A percentile compares a stretch with the other conserved stretches of the same genome.
phyloP scores from a whole-genome alignment of 352 stramenopile species.

The Globisporangium canariense region DNA sequence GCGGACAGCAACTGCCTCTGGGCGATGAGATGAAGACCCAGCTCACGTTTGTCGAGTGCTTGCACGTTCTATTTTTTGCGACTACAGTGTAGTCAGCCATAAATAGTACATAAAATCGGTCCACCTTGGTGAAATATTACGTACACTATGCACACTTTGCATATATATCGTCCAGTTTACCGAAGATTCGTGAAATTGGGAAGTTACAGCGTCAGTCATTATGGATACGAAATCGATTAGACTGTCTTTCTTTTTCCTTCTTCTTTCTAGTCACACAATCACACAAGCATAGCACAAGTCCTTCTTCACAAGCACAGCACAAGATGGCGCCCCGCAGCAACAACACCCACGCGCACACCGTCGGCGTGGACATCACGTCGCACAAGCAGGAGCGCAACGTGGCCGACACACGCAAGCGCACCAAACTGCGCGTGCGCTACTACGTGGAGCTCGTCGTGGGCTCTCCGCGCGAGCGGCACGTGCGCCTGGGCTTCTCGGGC shows the following conservation, averaged over 20 bases:
- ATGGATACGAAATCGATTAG: not conserved
- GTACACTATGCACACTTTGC: too few relatives aligned
- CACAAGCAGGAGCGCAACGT: slow-evolving; percentile 64
- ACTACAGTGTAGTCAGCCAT: too few relatives aligned
- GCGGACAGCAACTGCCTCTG: slow-evolving; percentile 93
- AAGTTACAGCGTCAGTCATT: too few relatives aligned
- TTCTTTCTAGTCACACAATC: not conserved
- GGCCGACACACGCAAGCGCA: slow-evolving; percentile 40
- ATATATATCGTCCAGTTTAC: too few relatives aligned
- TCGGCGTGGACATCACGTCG: slow-evolving; percentile 58
- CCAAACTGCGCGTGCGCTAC: slow-evolving; percentile 55
- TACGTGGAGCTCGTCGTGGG: slow-evolving; percentile 71
- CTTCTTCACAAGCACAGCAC: too few relatives aligned
- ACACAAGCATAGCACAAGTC: not conserved
- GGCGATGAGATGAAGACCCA: slow-evolving; percentile 92
- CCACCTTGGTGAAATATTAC: too few relatives aligned
- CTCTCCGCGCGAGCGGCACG: slow-evolving; percentile 44
- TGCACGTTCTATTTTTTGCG: slow-evolving; percentile 19
- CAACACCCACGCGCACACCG: slow-evolving; percentile 7
- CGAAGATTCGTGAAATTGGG: too few relatives aligned
- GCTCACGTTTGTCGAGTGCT: slow-evolving; percentile 93
- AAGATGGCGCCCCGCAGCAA: slow-evolving; percentile 12
- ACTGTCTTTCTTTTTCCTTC: not conserved
- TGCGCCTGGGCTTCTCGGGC: slow-evolving; percentile 57
- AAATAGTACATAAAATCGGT: too few relatives aligned